Conservation (phyloP, 2,329 filamentous ascomycete genomes). For the Neopestalotiopsis sp. region DNA sequence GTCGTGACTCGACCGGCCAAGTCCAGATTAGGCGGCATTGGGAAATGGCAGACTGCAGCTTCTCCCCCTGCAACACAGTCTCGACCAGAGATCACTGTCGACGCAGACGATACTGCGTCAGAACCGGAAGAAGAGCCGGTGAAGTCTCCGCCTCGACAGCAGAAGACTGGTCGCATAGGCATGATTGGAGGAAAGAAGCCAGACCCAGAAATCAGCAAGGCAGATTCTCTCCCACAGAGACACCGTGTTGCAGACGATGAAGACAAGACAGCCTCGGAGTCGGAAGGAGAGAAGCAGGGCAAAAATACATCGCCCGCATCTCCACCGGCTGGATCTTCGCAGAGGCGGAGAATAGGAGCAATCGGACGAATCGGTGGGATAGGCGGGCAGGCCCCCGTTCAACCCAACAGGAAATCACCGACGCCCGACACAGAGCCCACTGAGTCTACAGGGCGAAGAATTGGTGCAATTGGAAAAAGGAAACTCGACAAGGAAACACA, state of each 20-base stretch:
- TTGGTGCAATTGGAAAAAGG: constrained; percentile 14
- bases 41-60: constrained; percentile 23
- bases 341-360: constrained; percentile 13
- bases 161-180: constrained; percentile 26
- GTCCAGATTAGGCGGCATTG: constrained; percentile 28
- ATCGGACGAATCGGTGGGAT: constrained; percentile 21
- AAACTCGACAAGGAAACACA: constrained; percentile 6
- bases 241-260: background rate
- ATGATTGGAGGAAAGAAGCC: constrained; percentile 32
- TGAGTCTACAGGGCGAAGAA: background rate
- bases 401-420: constrained; percentile 30
- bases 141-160: constrained; percentile 21
- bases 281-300: constrained; percentile 15
- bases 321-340: background rate
- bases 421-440: background rate
- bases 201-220: constrained; percentile 7
- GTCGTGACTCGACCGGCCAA: constrained; percentile 20
- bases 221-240: background rate
- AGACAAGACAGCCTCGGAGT: constrained; percentile 23
- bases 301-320: constrained; percentile 9
- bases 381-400: constrained; percentile 12
- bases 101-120: constrained; percentile 36
- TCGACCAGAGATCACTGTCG: constrained; percentile 13
- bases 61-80: constrained; percentile 28
- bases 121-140: constrained; percentile 34